Evolutionary conservation across 176 grass and related monocot genomes (phyloP).

Genomic region (Oryza rufipogon): DNA sequence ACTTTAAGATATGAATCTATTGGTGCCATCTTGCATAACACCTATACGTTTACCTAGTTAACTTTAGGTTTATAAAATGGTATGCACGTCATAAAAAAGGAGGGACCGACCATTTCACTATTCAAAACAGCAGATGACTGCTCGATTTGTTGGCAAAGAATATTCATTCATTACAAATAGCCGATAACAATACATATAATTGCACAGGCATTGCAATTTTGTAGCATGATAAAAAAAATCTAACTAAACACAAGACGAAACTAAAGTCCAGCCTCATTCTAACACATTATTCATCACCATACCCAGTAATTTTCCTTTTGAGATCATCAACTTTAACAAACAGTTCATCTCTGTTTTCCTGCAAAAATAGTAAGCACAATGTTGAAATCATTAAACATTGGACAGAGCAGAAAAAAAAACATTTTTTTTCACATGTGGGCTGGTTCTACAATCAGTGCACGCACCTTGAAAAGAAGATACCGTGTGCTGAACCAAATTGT

Average conservation of each 20-base stretch:
- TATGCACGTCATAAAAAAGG: no score
- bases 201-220: conserved; percentile 2
- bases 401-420: background rate
- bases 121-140: background rate
- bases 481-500: conserved; percentile 55
- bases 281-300: conserved; percentile 42
- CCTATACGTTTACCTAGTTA: no score
- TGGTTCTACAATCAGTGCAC: background rate
- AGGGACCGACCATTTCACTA: no score
- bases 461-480: conserved; percentile 68
- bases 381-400: background rate
- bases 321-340: conserved; percentile 54
- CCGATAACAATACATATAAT: background rate
- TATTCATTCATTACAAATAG: background rate
- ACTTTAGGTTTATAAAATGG: no score
- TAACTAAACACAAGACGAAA: conserved; percentile 2
- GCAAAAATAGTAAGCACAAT: conserved; percentile 6
- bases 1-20: no score
- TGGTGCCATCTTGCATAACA: no score
- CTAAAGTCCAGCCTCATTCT: conserved; percentile 4
- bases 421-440: background rate
- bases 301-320: conserved; percentile 51
- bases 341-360: conserved; percentile 74
- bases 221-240: background rate
- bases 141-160: background rate